Evolutionary conservation across 169 alveolate genomes (phyloP), one percentile per base, ranked within the genome.

Genomic region (Eimeria zaria): DNA sequence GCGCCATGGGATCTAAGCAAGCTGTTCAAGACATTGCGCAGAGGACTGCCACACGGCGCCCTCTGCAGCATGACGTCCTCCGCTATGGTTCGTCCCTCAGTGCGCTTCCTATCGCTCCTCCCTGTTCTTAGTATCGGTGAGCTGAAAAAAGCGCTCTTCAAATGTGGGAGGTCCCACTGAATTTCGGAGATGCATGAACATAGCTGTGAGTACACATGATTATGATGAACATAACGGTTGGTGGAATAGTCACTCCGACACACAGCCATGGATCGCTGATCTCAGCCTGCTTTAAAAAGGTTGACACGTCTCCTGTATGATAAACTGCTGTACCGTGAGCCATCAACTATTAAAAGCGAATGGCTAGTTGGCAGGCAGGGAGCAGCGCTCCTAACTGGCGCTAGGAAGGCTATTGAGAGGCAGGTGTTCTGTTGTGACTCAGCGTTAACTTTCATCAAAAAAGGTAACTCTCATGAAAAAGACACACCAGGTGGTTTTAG

Each of bases 81-180:
- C 78, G 51, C n/a, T 36, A 16, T 11, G 80, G 11, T 33, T 69
- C 80, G 27, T 12, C 53, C 83, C 83, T 20, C 53, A 18, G 0
- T 5, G 83, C 83, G 22, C 51, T 39, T 41, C 83, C 55, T 73
- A 73, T 16, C 0, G 14, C 53, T 39, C 55, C 51, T 46, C 53
- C 33, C n/a, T 36, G 83, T 53, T n/a, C 33, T 16, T 39, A 30
- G 33, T 39, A 73, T 39, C 51, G 55, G 14, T 18, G 53, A n/a
- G 39, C 33, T 1, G 33, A 44, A 20, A 73, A 14, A 9, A 12
- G 55, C 36, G 9, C 18, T 41, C 83, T 39, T 39, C 16, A 73
- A 73, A 73, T 3, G 83, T 73, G 83, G 83, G 83, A 20, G 51
- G 16, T 36, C 83, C 83, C 83, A 73, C 83, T 73, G 53, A 16